These are phyloP conservation scores for Yarrowia deformans DNA, from an alignment of 805 yeast species.

Conservation along the genomic window DNA sequence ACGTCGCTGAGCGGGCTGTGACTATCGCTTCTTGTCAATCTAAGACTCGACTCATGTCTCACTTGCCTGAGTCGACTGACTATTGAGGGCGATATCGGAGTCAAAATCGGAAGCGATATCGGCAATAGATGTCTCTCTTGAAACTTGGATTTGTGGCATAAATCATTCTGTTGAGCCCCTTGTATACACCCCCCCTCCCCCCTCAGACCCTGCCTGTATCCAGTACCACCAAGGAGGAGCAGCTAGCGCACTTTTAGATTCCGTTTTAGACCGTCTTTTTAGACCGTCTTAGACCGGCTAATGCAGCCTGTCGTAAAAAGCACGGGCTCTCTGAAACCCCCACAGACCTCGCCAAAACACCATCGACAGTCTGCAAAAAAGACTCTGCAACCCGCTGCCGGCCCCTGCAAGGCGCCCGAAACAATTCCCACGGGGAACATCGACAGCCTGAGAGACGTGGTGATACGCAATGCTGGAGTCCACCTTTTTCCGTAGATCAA, in stretches of 20 bases:
- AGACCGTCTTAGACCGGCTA: neutral
- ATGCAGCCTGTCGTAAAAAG: too few relatives aligned
- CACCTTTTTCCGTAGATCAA: neutral
- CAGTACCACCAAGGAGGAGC: neutral
- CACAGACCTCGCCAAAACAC: neutral
- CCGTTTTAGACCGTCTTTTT: neutral
- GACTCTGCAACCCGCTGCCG: neutral
- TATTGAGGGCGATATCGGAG: too few relatives aligned
- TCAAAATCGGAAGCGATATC: too few relatives aligned
- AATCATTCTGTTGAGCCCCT: neutral
- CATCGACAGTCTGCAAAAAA: neutral
- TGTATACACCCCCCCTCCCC: neutral
- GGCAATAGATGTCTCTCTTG: too few relatives aligned
- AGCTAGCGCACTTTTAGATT: too few relatives aligned
- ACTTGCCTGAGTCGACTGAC: neutral
- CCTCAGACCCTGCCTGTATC: neutral
- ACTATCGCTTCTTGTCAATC: too few relatives aligned
- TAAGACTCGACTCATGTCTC: conserved; percentile 30
- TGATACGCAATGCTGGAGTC: neutral
- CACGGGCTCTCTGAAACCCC: neutral
- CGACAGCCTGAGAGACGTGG: neutral
- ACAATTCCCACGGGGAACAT: neutral
- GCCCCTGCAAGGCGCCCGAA: neutral
- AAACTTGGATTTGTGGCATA: too few relatives aligned
- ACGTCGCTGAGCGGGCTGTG: too few relatives aligned